Conservation (phyloP, 2,329 filamentous ascomycete genomes). For the Aspergillus transmontanensis region DNA sequence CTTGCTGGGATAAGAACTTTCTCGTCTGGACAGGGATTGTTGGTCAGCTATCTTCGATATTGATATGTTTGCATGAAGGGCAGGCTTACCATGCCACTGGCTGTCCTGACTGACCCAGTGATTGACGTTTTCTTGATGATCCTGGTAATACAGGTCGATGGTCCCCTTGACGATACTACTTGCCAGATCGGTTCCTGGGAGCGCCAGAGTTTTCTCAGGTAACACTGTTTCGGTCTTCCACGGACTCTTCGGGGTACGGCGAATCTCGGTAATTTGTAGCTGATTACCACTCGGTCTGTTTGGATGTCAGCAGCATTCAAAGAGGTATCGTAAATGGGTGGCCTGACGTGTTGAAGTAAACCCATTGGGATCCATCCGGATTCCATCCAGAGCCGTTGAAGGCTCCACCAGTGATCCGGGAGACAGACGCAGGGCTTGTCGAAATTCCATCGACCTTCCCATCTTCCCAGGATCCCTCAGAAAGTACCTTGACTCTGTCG, state of each 20-base stretch:
- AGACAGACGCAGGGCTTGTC: background rate
- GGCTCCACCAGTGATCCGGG: background rate
- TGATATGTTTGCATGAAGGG: background rate
- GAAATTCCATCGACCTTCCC: background rate
- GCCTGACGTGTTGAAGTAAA: background rate
- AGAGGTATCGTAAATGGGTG: background rate
- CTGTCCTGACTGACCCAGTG: background rate
- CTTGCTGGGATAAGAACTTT: background rate
- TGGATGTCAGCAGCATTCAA: background rate
- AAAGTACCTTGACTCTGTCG: background rate
- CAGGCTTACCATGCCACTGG: background rate
- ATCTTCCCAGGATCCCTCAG: background rate
- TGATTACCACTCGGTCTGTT: background rate
- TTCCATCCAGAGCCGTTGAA: background rate
- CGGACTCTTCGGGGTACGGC: background rate
- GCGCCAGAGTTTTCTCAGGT: background rate
- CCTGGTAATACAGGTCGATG: slow-evolving; percentile 5
- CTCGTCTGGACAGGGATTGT: background rate
- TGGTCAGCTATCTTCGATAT: background rate
- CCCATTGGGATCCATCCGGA: slow-evolving; percentile 2
- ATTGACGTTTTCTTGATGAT: background rate
- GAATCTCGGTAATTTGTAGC: slow-evolving; percentile 1
- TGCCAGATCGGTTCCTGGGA: slow-evolving; percentile 6
- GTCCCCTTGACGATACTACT: background rate
- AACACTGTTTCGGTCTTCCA: slow-evolving; percentile 1